A percentile compares a stretch with the other conserved stretches of the same genome.
Conservation (phyloP, 2,329 filamentous ascomycete species). For the Alternaria arborescens region DNA sequence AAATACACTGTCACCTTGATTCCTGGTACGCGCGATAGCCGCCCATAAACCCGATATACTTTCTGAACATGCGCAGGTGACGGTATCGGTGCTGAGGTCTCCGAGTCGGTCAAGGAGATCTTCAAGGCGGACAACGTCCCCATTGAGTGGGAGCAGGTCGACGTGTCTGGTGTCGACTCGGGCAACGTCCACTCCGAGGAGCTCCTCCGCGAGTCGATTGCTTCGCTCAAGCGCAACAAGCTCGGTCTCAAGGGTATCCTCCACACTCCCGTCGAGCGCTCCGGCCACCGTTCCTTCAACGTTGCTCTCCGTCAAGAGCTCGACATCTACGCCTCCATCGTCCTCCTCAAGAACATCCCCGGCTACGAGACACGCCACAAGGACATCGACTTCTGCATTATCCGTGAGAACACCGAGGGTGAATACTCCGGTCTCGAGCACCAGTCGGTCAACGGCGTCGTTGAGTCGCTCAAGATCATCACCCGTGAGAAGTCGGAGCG, state of each 20-base stretch:
- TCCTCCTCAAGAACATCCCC: conserved; percentile 99
- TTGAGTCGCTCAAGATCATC: conserved; percentile 99
- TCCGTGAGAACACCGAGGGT: conserved; percentile 99
- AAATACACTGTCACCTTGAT: conserved; percentile 99
- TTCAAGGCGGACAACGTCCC: conserved; percentile 99
- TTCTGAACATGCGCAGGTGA: conserved; percentile 66
- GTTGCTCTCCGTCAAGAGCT: conserved; percentile 98
- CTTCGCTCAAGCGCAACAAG: conserved; percentile 97
- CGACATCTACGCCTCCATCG: conserved; percentile 98
- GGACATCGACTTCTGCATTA: conserved; percentile 97
- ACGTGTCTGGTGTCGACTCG: conserved; percentile 88
- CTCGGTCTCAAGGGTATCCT: conserved; percentile 98
- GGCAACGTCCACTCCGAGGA: conserved; percentile 89
- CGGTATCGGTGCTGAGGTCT: conserved; percentile 97
- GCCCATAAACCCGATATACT: conserved; percentile 16
- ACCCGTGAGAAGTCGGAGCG: conserved; percentile 98
- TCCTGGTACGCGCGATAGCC: conserved; percentile 69
- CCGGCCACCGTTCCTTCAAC: conserved; percentile 99
- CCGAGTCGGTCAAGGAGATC: conserved; percentile 97
- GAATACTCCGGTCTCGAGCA: conserved; percentile 99
- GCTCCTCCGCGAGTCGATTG: conserved; percentile 93
- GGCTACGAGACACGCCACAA: conserved; percentile 98
- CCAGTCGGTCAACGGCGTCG: conserved; percentile 94
- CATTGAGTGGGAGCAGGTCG: conserved; percentile 98
- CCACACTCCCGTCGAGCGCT: conserved; percentile 95